Base-by-base conservation (phyloP, 768 basidiomycete species). In the Mycena filopes region DNA sequence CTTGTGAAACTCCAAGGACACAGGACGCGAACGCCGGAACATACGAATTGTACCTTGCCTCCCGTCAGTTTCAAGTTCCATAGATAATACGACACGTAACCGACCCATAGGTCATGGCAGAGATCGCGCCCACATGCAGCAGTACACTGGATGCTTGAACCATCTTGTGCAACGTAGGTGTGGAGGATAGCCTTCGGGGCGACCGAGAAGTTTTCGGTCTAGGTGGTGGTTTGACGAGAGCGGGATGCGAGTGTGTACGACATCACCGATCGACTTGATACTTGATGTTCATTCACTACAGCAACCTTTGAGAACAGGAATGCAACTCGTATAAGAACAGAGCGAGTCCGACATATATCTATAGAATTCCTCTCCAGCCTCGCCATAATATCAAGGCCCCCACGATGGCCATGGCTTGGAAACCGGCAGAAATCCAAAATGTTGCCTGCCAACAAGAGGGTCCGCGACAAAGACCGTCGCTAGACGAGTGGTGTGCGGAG, bases 391-490 rank as follows among this genome's bases (percentile, higher is more conserved):
- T 71, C 8, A 85, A 36, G 55, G 83, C 82, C 10, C 77, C 71
- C 5, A 78, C 59, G 45, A 86, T 77, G 7, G 90, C 83, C 15
- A 85, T 54, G 4, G 82, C 59, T 26, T 85, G 82, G 1, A 82
- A 77, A 3, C 71, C 76, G 31, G 79, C 72, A 49, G 83, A 79
- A 53, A 90, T 74, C 74, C 80, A 80, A 69, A 94, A 93, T 5
- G 93, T 94, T 31, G 81, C 65, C 56, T 75, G 74, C 91, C 91
- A 94, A 67, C 93, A 95, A 40, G 73, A 59, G 7, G 78, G 71
- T 5, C 93, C 92, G 45, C 73, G 71, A 69, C 93, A 94, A 4
- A 87, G 75, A 26, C 68, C 76, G 25, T 74, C 80, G n/a, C 73
- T 77, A 5, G 73, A 46, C 11, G 84, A 80, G 63, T 87, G 85